Evolutionary conservation across 1,284 basidiomycete genomes (phyloP).

Genomic region (Trichosporon sp.): DNA sequence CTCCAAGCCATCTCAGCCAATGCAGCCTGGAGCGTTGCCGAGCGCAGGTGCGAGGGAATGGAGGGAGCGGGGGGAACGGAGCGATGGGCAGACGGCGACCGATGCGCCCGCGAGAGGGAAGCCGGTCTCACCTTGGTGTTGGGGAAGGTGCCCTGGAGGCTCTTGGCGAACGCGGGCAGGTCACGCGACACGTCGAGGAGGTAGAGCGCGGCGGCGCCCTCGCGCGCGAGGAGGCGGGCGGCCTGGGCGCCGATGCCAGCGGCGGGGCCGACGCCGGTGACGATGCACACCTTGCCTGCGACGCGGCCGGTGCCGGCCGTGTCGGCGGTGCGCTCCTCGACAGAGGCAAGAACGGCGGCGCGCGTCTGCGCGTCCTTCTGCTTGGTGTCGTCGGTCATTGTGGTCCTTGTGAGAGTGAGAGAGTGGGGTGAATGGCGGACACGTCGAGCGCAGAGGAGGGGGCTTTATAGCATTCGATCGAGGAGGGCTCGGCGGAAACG

Average conservation of each 20-base stretch:
- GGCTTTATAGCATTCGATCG: background rate
- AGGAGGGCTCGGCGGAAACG: background rate
- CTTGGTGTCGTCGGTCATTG: background rate
- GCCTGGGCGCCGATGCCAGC: conserved; percentile 64
- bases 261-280: conserved; percentile 79
- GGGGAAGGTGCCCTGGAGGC: conserved; percentile 65
- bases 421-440: background rate
- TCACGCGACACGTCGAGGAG: conserved; percentile 70
- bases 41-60: too few relatives aligned
- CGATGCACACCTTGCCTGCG: conserved; percentile 77
- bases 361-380: background rate
- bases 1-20: too few relatives aligned
- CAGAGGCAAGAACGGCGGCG: conserved; percentile 7
- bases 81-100: too few relatives aligned
- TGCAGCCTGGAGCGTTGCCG: too few relatives aligned
- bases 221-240: conserved; percentile 7
- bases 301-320: conserved; percentile 56
- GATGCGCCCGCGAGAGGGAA: too few relatives aligned
- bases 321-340: conserved; percentile 10
- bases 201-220: conserved; percentile 79
- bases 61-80: background rate
- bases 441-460: too few relatives aligned
- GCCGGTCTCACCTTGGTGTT: conserved; percentile 63
- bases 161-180: conserved; percentile 65
- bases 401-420: background rate